Percentiles rank a stretch among this genome's conserved stretches.
phyloP scores from a whole-genome alignment of 495 filamentous ascomycete species.

The Penicillium steckii region DNA sequence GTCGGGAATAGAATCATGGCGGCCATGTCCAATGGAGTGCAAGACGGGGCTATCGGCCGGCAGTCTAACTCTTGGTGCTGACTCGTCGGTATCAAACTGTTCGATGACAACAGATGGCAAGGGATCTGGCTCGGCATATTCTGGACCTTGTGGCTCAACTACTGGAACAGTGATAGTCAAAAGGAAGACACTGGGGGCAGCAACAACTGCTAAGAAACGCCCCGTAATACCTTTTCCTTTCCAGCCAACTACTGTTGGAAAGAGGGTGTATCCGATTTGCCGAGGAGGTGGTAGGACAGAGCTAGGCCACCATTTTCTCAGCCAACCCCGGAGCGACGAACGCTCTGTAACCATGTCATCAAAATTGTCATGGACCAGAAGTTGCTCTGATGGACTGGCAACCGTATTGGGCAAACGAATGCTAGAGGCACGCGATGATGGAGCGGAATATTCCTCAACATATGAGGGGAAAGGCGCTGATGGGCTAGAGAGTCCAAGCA shows the following conservation, averaged over 20 bases:
- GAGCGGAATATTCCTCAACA: conserved; percentile 41
- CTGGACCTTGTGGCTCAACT: conserved; percentile 62
- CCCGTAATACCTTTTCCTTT: conserved; percentile 72
- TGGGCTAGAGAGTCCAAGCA: conserved; percentile 27
- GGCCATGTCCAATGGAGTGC: conserved; percentile 15
- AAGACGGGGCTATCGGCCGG: conserved; percentile 46
- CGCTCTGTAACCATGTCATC: conserved; percentile 19
- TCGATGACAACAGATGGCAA: conserved; percentile 42
- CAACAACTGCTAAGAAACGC: conserved; percentile 72
- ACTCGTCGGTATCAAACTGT: conserved; percentile 22
- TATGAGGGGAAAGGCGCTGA: conserved; percentile 52
- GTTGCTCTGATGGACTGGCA: conserved; percentile 49
- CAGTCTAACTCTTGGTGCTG: conserved; percentile 33
- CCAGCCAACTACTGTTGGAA: conserved; percentile 85
- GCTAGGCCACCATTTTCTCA: conserved; percentile 72
- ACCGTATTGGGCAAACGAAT: conserved; percentile 48
- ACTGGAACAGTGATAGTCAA: conserved; percentile 93
- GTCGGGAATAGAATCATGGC: conserved; percentile 7
- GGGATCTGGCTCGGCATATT: conserved; percentile 35
- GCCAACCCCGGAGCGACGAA: conserved; percentile 1
- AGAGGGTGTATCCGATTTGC: conserved; percentile 70
- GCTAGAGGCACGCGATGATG: conserved; percentile 50
- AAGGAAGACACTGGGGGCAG: conserved; percentile 85
- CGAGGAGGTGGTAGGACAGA: conserved; percentile 65
- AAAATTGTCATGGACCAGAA: conserved; percentile 30